These are phyloP conservation scores for Przewalskia tangutica DNA, from an alignment of 257 asterid genomes.

Conservation along the genomic window DNA sequence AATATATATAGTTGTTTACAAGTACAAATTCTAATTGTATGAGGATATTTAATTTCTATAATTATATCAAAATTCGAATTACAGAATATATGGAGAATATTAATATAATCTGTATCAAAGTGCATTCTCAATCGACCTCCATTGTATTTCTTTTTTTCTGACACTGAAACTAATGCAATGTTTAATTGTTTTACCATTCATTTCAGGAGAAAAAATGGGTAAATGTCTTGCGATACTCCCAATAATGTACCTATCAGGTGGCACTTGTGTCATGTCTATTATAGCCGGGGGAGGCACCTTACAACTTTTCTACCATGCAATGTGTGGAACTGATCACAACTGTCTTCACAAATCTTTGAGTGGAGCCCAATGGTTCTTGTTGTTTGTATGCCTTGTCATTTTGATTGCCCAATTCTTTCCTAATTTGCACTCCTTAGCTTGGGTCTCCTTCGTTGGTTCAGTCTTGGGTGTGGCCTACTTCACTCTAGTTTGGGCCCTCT, in stretches of 20 bases:
- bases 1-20: no score
- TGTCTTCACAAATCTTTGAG: conserved; percentile 18
- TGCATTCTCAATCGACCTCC: not conserved
- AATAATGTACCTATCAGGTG: conserved; percentile 53
- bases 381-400: conserved; percentile 43
- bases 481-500: conserved; percentile 29
- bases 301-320: conserved; percentile 20
- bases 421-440: conserved; percentile 41
- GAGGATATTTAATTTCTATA: no score
- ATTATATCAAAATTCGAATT: no score
- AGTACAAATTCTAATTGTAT: no score
- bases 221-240: conserved; percentile 54
- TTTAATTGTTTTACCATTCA: not conserved
- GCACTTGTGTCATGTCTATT: conserved; percentile 40
- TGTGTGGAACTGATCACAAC: conserved; percentile 8
- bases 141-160: not conserved
- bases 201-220: conserved; percentile 48
- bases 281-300: conserved; percentile 45
- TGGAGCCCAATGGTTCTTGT: conserved; percentile 47
- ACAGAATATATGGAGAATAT: no score
- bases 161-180: not conserved
- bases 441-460: conserved; percentile 41
- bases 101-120: no score
- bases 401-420: conserved; percentile 44
- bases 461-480: conserved; percentile 29